Conservation (phyloP, 148 eudicot species). For the Fagopyrum esculentum region DNA sequence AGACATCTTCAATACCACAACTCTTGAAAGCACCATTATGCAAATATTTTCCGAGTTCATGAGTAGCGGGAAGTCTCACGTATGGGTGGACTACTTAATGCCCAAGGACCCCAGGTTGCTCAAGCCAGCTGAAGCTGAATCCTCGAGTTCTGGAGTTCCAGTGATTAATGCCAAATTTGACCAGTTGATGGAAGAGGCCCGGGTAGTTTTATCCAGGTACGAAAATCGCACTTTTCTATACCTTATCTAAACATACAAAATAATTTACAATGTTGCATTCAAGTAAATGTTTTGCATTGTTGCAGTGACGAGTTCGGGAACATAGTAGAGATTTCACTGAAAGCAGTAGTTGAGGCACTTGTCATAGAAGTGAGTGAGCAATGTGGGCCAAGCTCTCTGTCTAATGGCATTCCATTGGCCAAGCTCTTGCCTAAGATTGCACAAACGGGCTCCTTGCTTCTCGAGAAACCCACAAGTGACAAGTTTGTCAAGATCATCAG, state of each 20-base stretch:
- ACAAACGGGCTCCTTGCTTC: constrained; percentile 49
- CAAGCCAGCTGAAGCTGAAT: constrained; percentile 29
- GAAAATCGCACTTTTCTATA: neutral
- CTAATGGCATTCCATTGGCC: constrained; percentile 63
- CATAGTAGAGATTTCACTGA: constrained; percentile 58
- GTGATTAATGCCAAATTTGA: constrained; percentile 52
- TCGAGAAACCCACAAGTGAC: constrained; percentile 54
- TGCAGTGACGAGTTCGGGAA: constrained; percentile 74
- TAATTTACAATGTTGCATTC: neutral
- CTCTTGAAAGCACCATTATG: constrained; percentile 59
- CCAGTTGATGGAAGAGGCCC: constrained; percentile 71
- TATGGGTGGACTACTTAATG: constrained; percentile 81
- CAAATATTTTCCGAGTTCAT: constrained; percentile 67
- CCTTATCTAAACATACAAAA: neutral
- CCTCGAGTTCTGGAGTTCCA: constrained; percentile 30
- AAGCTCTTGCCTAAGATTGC: constrained; percentile 64
- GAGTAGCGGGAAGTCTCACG: constrained; percentile 69
- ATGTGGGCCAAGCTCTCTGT: constrained; percentile 33
- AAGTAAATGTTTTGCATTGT: neutral
- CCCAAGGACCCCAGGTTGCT: constrained; percentile 46
- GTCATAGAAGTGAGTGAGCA: constrained; percentile 51
- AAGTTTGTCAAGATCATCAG: constrained; percentile 50
- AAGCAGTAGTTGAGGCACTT: constrained; percentile 39
- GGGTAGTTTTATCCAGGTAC: constrained; percentile 70
- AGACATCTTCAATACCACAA: constrained; percentile 46